Percentiles rank a stretch among this genome's conserved stretches.
phyloP scores from a whole-genome alignment of 2,329 filamentous ascomycete species.

The Aspergillus pseudotamarii region DNA sequence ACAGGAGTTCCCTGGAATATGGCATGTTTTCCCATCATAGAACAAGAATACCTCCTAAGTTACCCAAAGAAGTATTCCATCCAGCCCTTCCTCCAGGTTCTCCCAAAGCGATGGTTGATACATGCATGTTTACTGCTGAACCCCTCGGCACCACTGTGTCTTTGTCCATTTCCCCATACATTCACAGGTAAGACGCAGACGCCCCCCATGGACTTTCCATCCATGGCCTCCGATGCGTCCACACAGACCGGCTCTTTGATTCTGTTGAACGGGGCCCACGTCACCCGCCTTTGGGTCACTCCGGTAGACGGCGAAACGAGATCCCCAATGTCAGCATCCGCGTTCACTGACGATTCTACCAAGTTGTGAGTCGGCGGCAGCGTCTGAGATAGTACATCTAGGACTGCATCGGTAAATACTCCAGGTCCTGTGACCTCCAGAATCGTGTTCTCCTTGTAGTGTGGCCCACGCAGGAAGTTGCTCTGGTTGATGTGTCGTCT shows the following conservation, averaged over 20 bases:
- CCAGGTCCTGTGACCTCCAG: constrained; percentile 38
- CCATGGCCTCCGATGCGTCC: constrained; percentile 22
- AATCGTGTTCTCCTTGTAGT: constrained; percentile 31
- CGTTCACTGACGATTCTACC: constrained; percentile 24
- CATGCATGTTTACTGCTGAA: constrained; percentile 34
- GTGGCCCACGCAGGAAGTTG: constrained; percentile 15
- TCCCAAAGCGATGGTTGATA: constrained; percentile 38
- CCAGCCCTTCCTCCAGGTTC: constrained; percentile 38
- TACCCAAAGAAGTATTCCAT: constrained; percentile 33
- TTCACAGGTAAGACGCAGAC: constrained; percentile 90
- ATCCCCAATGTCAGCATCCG: constrained; percentile 29
- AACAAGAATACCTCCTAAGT: background rate
- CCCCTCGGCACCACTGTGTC: constrained; percentile 33
- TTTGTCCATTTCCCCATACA: constrained; percentile 41
- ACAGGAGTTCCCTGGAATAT: too few species aligned
- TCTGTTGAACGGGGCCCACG: constrained; percentile 38
- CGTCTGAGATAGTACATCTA: constrained; percentile 33
- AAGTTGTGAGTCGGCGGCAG: constrained; percentile 31
- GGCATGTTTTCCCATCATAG: background rate
- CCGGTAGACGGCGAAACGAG: constrained; percentile 11
- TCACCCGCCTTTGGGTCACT: constrained; percentile 27
- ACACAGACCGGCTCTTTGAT: constrained; percentile 30
- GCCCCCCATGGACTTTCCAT: constrained; percentile 69
- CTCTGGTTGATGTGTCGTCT: constrained; percentile 26
- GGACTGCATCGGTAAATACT: constrained; percentile 37